Conservation (phyloP, 1,284 basidiomycete genomes). For the Fomitopsis betulina region DNA sequence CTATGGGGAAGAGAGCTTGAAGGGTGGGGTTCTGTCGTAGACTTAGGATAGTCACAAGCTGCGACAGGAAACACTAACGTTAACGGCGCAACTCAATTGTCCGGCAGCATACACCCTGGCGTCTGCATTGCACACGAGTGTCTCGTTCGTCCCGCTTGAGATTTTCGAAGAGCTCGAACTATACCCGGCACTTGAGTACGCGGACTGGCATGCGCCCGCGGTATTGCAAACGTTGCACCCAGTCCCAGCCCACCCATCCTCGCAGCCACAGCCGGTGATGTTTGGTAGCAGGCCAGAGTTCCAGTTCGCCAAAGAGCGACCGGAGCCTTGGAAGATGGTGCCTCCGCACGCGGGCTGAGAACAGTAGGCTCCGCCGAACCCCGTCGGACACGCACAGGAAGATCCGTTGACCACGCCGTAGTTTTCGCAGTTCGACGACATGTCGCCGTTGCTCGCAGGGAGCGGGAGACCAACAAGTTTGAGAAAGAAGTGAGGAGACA, state of each 20-base stretch:
- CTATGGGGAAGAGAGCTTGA: slow-evolving; percentile 65
- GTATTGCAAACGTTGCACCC: slow-evolving; percentile 75
- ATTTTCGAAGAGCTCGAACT: slow-evolving; percentile 17
- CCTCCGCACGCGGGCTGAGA: slow-evolving; percentile 73
- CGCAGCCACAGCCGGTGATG: slow-evolving; percentile 65
- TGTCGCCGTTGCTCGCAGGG: not conserved
- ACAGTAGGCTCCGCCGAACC: slow-evolving; percentile 72
- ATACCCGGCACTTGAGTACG: slow-evolving; percentile 39
- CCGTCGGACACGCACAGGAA: slow-evolving; percentile 69
- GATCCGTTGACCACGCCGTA: slow-evolving; percentile 56
- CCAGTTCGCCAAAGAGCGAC: slow-evolving; percentile 41
- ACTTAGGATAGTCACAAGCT: not conserved
- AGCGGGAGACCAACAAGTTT: not conserved
- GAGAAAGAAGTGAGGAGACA: not conserved
- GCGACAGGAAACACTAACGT: slow-evolving; percentile 40
- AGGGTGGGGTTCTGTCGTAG: slow-evolving; percentile 68
- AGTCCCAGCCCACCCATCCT: slow-evolving; percentile 69
- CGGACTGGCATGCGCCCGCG: slow-evolving; percentile 56
- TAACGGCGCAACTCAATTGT: slow-evolving; percentile 72
- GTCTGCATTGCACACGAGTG: slow-evolving; percentile 58
- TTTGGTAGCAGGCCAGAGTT: slow-evolving; percentile 48
- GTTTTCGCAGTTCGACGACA: slow-evolving; percentile 50
- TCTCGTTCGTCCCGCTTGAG: slow-evolving; percentile 42
- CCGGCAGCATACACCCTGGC: slow-evolving; percentile 61
- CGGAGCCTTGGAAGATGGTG: slow-evolving; percentile 67